Base-by-base conservation (phyloP, 257 asterid species). In the Ajuga chamaepitys region DNA sequence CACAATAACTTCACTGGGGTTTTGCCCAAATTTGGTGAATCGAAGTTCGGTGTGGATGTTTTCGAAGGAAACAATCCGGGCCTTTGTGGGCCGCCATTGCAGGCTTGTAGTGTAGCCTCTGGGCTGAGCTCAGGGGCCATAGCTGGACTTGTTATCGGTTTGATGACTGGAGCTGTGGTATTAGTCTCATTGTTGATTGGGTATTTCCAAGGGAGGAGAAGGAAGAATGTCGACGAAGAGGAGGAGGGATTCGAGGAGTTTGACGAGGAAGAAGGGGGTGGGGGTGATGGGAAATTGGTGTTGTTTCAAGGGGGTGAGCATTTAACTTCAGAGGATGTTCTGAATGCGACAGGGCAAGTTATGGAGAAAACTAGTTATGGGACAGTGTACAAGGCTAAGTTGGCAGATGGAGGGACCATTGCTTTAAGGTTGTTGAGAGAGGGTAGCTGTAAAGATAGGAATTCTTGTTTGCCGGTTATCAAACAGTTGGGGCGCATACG, bases 241-340 rank as follows among this genome's bases (percentile, higher is more conserved):
- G 97, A 84, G 51, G 96, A 84, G 22, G 95, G 80, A 20, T 66
- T 68, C n/a, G 96, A 90, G 62, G 95, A 83, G 54, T 82, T 46
- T 7, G 87, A 87, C 8, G 87, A 73, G 63, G 97, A 81, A 69
- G 75, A 59, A 12, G 83, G 62, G 2, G 75, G 77, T 18, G 85
- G 88, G 5, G 88, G 91, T 20, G 98, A 93, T 52, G 99, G 99
- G 50, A 90, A 88, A 70, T 66, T 94, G 76, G 78, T 90, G 40
- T 73, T 94, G 77, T 94, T 94, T 82, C 96, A 86, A 58, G 99
- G 98, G 0, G 99, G 99, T 0, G 99, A 94, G 86, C 93, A 94
- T 77, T 72, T 94, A 60, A 74, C 88, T 4, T 74, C 90, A 45
- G 99, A 94, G 82, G 99, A 90, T 62, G 97, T 94, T 9, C 68